These are phyloP conservation scores for Phytophthora fragariae DNA, from an alignment of 352 stramenopile species.

Conservation along the genomic window DNA sequence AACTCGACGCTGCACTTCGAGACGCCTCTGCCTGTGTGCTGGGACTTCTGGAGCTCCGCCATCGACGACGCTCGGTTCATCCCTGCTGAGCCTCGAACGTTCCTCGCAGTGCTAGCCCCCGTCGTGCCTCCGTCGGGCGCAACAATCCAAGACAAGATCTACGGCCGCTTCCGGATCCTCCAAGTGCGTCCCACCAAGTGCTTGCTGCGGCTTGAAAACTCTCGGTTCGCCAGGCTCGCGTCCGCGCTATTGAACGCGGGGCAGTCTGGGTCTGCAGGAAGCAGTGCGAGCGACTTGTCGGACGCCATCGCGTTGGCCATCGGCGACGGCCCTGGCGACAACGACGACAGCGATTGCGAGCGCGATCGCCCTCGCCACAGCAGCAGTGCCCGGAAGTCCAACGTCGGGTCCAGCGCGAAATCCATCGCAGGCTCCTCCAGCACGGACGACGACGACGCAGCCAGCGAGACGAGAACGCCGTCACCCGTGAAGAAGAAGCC, in stretches of 20 bases:
- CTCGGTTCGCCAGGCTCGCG: slow-evolving; percentile 49
- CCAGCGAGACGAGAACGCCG: slow-evolving; percentile 52
- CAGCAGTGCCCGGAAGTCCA: slow-evolving; percentile 19
- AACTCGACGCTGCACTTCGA: slow-evolving; percentile 50
- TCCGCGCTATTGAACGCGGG: slow-evolving; percentile 23
- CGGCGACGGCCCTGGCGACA: slow-evolving; percentile 25
- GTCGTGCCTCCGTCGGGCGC: slow-evolving; percentile 55
- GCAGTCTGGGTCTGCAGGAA: slow-evolving; percentile 27
- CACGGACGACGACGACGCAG: slow-evolving; percentile 33
- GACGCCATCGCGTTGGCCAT: slow-evolving; percentile 55
- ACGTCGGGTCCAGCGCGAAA: slow-evolving; percentile 14
- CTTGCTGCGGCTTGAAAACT: slow-evolving; percentile 64
- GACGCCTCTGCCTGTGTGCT: slow-evolving; percentile 65
- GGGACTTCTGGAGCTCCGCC: slow-evolving; percentile 72
- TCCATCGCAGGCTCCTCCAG: slow-evolving; percentile 9
- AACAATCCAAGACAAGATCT: slow-evolving; percentile 76
- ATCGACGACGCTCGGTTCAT: slow-evolving; percentile 80
- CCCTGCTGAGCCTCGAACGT: slow-evolving; percentile 67
- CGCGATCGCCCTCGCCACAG: slow-evolving; percentile 13
- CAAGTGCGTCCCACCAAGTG: slow-evolving; percentile 68
- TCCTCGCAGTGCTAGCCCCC: slow-evolving; percentile 52
- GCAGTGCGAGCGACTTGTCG: slow-evolving; percentile 35
- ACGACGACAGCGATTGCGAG: slow-evolving; percentile 13
- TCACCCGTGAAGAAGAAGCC: slow-evolving; percentile 70
- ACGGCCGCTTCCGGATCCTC: slow-evolving; percentile 74